Evolutionary conservation across 2,329 filamentous ascomycete genomes (phyloP).

Genomic region (Fusarium mangiferae): DNA sequence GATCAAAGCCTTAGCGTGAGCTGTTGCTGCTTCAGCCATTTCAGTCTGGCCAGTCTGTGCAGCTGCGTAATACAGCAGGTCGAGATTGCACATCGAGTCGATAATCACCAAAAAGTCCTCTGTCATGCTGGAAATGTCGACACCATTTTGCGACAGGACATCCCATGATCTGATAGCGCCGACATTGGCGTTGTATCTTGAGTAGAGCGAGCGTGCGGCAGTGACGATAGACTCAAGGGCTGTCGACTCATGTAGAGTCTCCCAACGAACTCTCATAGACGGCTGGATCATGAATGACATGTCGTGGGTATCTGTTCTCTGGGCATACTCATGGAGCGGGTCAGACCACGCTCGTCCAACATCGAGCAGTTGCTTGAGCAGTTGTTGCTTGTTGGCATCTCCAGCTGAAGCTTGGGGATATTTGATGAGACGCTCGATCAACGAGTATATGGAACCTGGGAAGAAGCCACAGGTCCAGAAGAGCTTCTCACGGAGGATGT

Average conservation of each 20-base stretch:
- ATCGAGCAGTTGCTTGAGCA: slow-evolving; percentile 32
- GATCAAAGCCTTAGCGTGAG: slow-evolving; percentile 55
- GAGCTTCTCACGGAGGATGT: slow-evolving; percentile 34
- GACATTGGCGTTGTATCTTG: slow-evolving; percentile 54
- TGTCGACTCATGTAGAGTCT: slow-evolving; percentile 52
- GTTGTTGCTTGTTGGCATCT: slow-evolving; percentile 19
- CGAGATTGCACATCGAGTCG: slow-evolving; percentile 55
- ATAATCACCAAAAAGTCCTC: slow-evolving; percentile 55
- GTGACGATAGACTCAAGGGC: slow-evolving; percentile 54
- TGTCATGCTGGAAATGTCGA: slow-evolving; percentile 45
- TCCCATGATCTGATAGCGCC: slow-evolving; percentile 63
- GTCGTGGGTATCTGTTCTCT: slow-evolving; percentile 62
- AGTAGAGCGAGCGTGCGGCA: slow-evolving; percentile 56
- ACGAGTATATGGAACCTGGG: slow-evolving; percentile 49
- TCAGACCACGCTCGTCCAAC: slow-evolving; percentile 49
- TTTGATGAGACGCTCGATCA: slow-evolving; percentile 48
- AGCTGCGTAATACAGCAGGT: slow-evolving; percentile 51
- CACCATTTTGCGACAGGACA: slow-evolving; percentile 44
- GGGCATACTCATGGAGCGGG: slow-evolving; percentile 46
- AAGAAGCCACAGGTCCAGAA: slow-evolving; percentile 55
- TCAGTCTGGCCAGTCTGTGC: slow-evolving; percentile 43
- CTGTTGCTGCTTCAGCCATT: slow-evolving; percentile 45
- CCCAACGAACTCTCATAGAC: slow-evolving; percentile 59
- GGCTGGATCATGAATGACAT: slow-evolving; percentile 65
- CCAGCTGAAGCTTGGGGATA: slow-evolving; percentile 43